Evolutionary conservation across 2,329 filamentous ascomycete species (phyloP), one percentile per base, ranked within the genome.

Genomic region (Microsporum ferrugineum): DNA sequence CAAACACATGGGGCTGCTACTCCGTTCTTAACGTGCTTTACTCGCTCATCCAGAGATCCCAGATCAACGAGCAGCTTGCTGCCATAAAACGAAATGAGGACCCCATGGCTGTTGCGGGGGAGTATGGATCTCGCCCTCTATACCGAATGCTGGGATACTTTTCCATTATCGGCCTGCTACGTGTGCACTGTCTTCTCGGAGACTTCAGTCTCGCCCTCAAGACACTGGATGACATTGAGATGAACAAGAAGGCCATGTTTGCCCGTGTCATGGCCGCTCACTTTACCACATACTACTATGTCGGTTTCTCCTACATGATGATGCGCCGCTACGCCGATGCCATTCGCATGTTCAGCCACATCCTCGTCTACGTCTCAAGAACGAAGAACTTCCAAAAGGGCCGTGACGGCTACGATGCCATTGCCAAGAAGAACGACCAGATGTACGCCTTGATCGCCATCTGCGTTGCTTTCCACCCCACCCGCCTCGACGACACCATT

Each of bases 371-470:
- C 79, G 91, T 99, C 68, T 96, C 91, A 68, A 84, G 94, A 71
- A 99, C 94, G 73, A 99, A 99, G 88, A 97, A 97, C 83, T 97
- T 97, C 86, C 94, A 99, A 80, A 99, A 97, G 86, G 95, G 91
- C 76, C 88, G 74, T 67, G 77, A 76, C 70, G 96, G 80, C 68
- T 97, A 96, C 80, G 94, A 99, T 77, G 95, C 90, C 65, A 96
- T 97, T 77, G 91, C 89, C 71, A 99, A 99, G 88, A 97, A 97
- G 86, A 97, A 96, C 77, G 94, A 99, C 77, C 94, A 99, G 82
- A 97, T 99, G 92, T 96, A 96, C 76, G 94, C 94, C 43, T 84
- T 99, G 68, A 95, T 99, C 70, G 92, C 94, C 76, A 97, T 99
- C 79, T 99, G 94, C 77, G 91, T 97, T 62, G 91, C 94, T 66